Evolutionary conservation across 1,284 basidiomycete species (phyloP).

Genomic region (Apiotrichum mycotoxinovorans): DNA sequence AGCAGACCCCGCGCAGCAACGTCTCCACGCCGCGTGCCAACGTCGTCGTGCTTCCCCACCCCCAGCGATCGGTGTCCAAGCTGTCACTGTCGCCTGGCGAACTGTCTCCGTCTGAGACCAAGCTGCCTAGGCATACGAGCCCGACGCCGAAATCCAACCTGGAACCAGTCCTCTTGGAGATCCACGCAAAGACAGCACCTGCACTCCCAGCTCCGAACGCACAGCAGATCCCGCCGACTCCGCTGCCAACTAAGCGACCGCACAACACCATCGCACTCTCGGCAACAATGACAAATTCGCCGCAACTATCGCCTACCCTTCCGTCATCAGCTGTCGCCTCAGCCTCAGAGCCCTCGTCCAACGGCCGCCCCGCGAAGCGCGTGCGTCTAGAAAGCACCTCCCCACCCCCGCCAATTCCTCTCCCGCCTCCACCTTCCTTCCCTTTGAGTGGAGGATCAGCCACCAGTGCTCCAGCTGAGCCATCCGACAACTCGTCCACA

Average conservation of each 20-base stretch:
- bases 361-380: conserved; percentile 10
- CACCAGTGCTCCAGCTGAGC: neutral
- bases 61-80: conserved; percentile 20
- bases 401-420: neutral
- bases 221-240: conserved; percentile 1
- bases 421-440: neutral
- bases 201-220: conserved; percentile 6
- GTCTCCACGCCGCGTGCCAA: conserved; percentile 5
- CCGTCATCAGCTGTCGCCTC: neutral
- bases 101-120: neutral
- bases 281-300: neutral
- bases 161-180: neutral
- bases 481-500: neutral
- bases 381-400: conserved; percentile 13
- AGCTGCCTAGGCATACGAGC: too few relatives aligned
- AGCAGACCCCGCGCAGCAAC: conserved; percentile 23
- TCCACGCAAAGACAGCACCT: neutral
- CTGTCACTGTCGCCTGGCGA: conserved; percentile 19
- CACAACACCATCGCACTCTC: neutral
- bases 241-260: neutral
- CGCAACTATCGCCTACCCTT: neutral
- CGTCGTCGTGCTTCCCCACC: conserved; percentile 30
- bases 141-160: neutral
- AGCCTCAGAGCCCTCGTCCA: neutral
- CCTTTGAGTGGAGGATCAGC: neutral